These are phyloP conservation scores for Fusarium denticulatum DNA, from an alignment of 2,329 filamentous ascomycete genomes.

Conservation along the genomic window DNA sequence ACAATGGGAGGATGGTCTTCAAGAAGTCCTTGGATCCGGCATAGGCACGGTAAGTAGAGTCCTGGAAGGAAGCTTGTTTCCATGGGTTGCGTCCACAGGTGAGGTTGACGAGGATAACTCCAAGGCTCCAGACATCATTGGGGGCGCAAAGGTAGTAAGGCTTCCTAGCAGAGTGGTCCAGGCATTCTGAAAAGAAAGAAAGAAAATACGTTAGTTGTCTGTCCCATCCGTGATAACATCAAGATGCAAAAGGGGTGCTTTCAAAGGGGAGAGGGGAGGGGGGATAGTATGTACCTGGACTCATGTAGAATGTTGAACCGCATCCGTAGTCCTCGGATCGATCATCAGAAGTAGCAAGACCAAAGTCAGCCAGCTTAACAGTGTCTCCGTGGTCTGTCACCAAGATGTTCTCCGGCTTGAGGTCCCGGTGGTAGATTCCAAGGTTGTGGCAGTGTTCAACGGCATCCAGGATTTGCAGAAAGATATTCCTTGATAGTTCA, in stretches of 20 bases:
- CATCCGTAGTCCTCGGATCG: constrained; percentile 95
- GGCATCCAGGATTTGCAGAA: constrained; percentile 95
- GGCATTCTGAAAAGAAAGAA: constrained; percentile 75
- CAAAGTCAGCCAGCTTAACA: constrained; percentile 97
- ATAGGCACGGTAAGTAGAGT: constrained; percentile 94
- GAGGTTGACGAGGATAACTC: constrained; percentile 96
- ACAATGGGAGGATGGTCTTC: constrained; percentile 90
- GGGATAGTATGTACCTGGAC: constrained; percentile 77
- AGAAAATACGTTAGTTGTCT: constrained; percentile 43
- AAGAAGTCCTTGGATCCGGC: constrained; percentile 86
- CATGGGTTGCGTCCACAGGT: constrained; percentile 98
- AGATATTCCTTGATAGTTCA: constrained; percentile 83
- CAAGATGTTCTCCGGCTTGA: constrained; percentile 98
- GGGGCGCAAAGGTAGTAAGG: constrained; percentile 89
- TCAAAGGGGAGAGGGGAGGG: constrained; percentile 17
- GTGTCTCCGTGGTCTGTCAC: constrained; percentile 89
- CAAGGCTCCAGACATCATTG: constrained; percentile 98
- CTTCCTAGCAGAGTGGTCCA: constrained; percentile 78
- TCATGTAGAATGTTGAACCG: constrained; percentile 99
- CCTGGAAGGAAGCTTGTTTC: constrained; percentile 94
- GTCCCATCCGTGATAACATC: constrained; percentile 8
- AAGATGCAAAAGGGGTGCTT: constrained; percentile 9
- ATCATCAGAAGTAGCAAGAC: constrained; percentile 85
- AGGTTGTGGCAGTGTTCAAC: constrained; percentile 93
- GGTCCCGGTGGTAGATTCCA: constrained; percentile 95